Evolutionary conservation across 768 basidiomycete species (phyloP).

Genomic region (Lactarius pseudohatsudake): DNA sequence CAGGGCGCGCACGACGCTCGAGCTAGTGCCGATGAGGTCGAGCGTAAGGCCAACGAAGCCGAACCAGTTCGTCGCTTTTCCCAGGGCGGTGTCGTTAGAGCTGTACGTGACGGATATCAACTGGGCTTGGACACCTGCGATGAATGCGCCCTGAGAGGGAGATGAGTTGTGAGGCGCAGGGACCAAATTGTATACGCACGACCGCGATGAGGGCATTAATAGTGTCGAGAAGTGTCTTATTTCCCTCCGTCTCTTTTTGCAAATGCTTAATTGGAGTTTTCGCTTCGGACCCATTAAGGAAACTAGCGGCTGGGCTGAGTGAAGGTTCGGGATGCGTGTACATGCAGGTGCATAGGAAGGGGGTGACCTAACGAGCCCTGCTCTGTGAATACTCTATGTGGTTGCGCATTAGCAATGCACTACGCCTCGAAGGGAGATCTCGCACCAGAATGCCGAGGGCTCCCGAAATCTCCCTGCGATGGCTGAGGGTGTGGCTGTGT

Average conservation of each 20-base stretch:
- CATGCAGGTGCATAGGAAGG: not conserved
- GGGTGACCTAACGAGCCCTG: slow-evolving; percentile 1
- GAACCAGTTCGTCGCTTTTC: slow-evolving; percentile 22
- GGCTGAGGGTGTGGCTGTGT: slow-evolving; percentile 1
- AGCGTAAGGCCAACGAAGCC: slow-evolving; percentile 28
- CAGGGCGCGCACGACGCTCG: slow-evolving; percentile 23
- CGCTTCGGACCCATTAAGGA: slow-evolving; percentile 14
- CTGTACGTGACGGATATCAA: slow-evolving; percentile 4
- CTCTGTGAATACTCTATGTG: slow-evolving; percentile 1
- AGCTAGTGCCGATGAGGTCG: slow-evolving; percentile 27
- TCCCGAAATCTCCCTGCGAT: not conserved
- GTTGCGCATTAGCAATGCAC: not conserved
- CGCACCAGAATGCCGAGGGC: slow-evolving; percentile 10
- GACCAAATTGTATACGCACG: not conserved
- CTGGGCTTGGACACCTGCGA: slow-evolving; percentile 28
- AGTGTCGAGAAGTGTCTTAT: slow-evolving; percentile 26
- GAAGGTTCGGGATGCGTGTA: not conserved
- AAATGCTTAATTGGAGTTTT: slow-evolving; percentile 10
- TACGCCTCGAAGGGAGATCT: not conserved
- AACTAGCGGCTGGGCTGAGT: slow-evolving; percentile 9
- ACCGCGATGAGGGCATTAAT: slow-evolving; percentile 24
- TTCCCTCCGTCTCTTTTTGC: slow-evolving; percentile 14
- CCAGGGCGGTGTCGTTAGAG: not conserved
- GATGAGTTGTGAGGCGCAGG: not conserved
- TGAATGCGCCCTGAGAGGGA: slow-evolving; percentile 24